Conservation (phyloP, 208 protist species). For the Acanthamoeba healyi region DNA sequence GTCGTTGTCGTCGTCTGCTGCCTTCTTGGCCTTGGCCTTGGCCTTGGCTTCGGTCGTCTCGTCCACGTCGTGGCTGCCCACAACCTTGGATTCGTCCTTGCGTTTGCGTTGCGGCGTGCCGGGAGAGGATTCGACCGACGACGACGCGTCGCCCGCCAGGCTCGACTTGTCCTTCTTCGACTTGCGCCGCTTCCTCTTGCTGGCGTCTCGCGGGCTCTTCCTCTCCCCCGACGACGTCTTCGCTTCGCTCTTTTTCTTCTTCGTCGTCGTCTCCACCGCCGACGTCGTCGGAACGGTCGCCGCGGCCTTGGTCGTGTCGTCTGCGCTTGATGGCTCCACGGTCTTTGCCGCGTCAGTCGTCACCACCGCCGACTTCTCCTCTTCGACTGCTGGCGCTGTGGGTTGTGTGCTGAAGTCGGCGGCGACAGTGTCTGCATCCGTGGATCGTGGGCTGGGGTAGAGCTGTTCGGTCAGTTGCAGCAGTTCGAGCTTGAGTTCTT, state of each 20-base stretch:
- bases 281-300: not conserved
- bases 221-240: too few species aligned
- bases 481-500: constrained; percentile 2
- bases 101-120: constrained; percentile 6
- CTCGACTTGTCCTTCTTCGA: not conserved
- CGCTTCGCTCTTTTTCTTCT: not conserved
- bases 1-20: not conserved
- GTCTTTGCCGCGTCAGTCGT: not conserved
- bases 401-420: too few species aligned
- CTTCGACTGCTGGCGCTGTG: too few species aligned
- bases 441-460: not conserved
- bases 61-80: not conserved
- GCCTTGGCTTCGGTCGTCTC: not conserved
- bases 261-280: not conserved
- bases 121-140: not conserved
- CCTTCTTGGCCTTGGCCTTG: not conserved
- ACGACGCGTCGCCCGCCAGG: not conserved
- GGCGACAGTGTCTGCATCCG: not conserved
- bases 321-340: not conserved
- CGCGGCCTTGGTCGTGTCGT: not conserved
- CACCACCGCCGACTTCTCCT: too few species aligned
- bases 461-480: constrained; percentile 6
- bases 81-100: not conserved
- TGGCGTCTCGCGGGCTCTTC: not conserved
- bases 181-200: not conserved